phyloP scores from a whole-genome alignment of 495 filamentous ascomycete genomes.

The Lindgomyces ingoldianus region DNA sequence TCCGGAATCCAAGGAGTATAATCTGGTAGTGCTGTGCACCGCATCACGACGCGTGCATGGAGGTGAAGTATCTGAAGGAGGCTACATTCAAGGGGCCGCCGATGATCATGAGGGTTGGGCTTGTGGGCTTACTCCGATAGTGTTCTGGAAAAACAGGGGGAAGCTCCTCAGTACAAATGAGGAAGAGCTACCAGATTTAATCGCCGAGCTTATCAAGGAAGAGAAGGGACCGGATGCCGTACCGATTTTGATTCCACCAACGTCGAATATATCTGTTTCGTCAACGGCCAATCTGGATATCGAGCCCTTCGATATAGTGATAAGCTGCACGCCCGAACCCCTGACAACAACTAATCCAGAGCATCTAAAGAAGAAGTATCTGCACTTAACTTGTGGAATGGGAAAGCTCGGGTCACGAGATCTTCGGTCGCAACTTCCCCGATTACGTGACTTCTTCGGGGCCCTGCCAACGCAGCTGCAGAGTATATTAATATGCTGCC shows the following conservation, averaged over 20 bases:
- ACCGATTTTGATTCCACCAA: constrained; percentile 42
- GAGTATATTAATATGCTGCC: constrained; percentile 60
- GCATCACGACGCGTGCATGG: constrained; percentile 69
- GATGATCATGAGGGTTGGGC: constrained; percentile 95
- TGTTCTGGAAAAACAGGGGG: constrained; percentile 74
- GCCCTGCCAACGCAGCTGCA: constrained; percentile 19
- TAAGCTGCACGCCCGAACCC: constrained; percentile 40
- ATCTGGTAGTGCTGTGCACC: constrained; percentile 77
- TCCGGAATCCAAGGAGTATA: constrained; percentile 47
- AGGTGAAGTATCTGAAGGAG: constrained; percentile 65
- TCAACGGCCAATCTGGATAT: constrained; percentile 30
- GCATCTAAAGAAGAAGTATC: constrained; percentile 38
- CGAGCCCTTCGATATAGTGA: constrained; percentile 37
- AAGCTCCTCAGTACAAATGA: constrained; percentile 61
- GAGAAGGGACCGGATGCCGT: constrained; percentile 18
- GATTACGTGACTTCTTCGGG: constrained; percentile 55
- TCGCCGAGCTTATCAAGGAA: constrained; percentile 54
- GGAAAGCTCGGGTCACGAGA: constrained; percentile 75
- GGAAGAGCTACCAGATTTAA: constrained; percentile 64
- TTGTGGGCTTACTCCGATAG: constrained; percentile 60
- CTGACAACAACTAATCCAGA: constrained; percentile 2
- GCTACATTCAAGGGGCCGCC: constrained; percentile 91
- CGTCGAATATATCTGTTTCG: constrained; percentile 38
- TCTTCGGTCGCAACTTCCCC: constrained; percentile 64
- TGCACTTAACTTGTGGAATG: constrained; percentile 66